These are phyloP conservation scores for Pisolithus microcarpus DNA, from an alignment of 768 basidiomycete species.

Conservation along the genomic window DNA sequence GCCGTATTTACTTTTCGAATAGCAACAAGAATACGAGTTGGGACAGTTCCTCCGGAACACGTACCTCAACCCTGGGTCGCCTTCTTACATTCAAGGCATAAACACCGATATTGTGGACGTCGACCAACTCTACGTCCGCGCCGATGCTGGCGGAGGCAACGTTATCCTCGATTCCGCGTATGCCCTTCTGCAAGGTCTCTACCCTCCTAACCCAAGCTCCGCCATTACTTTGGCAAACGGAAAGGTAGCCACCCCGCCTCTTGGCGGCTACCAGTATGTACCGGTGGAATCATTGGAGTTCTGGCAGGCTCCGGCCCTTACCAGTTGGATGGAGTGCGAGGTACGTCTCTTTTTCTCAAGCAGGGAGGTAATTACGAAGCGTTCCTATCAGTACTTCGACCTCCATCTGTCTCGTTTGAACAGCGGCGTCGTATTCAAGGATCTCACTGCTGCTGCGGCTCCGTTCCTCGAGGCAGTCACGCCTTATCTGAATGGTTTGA, in stretches of 20 bases:
- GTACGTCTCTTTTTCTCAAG: conserved; percentile 19
- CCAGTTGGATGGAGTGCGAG: conserved; percentile 66
- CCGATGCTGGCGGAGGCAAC: conserved; percentile 74
- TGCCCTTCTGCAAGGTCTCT: conserved; percentile 77
- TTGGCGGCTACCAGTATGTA: conserved; percentile 84
- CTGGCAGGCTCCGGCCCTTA: conserved; percentile 52
- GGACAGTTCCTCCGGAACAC: conserved; percentile 52
- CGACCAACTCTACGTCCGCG: conserved; percentile 62
- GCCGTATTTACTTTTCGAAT: conserved; percentile 1
- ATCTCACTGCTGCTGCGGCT: conserved; percentile 44
- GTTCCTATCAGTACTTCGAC: conserved; percentile 20
- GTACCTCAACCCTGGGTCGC: conserved; percentile 56
- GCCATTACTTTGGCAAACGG: conserved; percentile 69
- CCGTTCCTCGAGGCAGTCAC: conserved; percentile 59
- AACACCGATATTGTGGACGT: conserved; percentile 60
- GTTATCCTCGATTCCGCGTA: conserved; percentile 80
- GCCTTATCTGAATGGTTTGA: conserved; percentile 63
- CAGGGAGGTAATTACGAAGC: neutral
- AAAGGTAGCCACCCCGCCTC: conserved; percentile 58
- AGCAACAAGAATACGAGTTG: conserved; percentile 63
- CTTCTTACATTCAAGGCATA: conserved; percentile 63
- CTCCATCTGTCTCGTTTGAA: conserved; percentile 19
- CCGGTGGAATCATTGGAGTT: conserved; percentile 56
- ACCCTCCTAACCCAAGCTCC: conserved; percentile 65
- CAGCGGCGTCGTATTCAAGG: conserved; percentile 40